Conservation (phyloP, 148 eudicot genomes). For the Beta vulgaris region DNA sequence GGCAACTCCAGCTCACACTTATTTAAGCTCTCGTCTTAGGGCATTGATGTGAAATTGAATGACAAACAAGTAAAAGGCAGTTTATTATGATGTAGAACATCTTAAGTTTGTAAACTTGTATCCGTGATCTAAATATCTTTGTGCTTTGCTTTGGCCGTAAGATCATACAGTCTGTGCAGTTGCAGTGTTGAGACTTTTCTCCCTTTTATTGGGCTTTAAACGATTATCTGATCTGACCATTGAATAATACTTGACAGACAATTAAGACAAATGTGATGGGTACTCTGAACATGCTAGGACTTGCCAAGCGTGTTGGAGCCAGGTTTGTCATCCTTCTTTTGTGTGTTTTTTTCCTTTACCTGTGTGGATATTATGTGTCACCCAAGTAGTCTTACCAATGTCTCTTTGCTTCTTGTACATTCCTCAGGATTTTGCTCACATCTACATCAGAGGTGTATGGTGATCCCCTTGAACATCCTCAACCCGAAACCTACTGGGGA, state of each 20-base stretch:
- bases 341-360: background rate
- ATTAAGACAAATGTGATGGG: conserved; percentile 99
- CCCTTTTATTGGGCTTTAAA: background rate
- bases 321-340: conserved; percentile 43
- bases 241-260: conserved; percentile 52
- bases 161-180: background rate
- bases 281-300: conserved; percentile 94
- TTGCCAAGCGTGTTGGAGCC: conserved; percentile 98
- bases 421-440: conserved; percentile 74
- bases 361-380: background rate
- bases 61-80: background rate
- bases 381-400: background rate
- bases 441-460: conserved; percentile 94
- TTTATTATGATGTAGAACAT: background rate
- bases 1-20: background rate
- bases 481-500: conserved; percentile 96
- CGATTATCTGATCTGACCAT: conserved; percentile 4
- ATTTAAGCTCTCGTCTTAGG: background rate
- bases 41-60: background rate
- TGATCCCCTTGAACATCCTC: conserved; percentile 87
- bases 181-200: background rate
- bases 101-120: background rate
- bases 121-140: background rate
- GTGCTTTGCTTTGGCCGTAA: background rate
- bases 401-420: conserved; percentile 2